These are phyloP conservation scores for Peniophora sp. DNA, from an alignment of 1,284 basidiomycete genomes.

Conservation along the genomic window DNA sequence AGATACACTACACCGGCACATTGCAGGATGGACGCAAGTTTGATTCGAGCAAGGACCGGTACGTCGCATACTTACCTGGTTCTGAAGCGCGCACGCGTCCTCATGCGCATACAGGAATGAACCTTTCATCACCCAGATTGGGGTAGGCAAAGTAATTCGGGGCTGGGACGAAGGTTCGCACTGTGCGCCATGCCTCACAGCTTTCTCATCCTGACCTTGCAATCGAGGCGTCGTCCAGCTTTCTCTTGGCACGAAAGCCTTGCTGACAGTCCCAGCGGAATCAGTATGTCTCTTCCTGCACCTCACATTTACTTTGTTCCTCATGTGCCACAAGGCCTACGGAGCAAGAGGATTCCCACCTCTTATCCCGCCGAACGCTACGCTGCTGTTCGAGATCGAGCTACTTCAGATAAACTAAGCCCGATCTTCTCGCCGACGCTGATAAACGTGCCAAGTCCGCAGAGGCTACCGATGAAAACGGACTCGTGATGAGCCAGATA, in stretches of 20 bases:
- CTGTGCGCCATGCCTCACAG: background rate
- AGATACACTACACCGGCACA: background rate
- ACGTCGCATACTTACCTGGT: background rate
- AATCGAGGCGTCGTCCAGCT: slow-evolving; percentile 6
- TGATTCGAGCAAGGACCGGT: background rate
- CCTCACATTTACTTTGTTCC: background rate
- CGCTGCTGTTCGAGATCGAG: slow-evolving; percentile 8
- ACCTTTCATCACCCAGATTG: slow-evolving; percentile 7
- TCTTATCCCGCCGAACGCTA: slow-evolving; percentile 7
- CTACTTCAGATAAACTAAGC: slow-evolving; percentile 6
- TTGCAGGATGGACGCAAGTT: background rate
- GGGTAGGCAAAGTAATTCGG: slow-evolving; percentile 6
- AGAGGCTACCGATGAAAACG: no score
- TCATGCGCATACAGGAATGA: background rate
- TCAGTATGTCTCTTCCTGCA: slow-evolving; percentile 1
- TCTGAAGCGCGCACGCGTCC: background rate
- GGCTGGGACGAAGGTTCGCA: slow-evolving; percentile 7
- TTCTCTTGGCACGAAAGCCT: slow-evolving; percentile 3
- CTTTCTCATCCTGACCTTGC: slow-evolving; percentile 3
- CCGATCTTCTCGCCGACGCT: no score
- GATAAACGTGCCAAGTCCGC: no score
- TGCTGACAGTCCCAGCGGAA: slow-evolving; percentile 6
- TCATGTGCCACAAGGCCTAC: slow-evolving; percentile 2
- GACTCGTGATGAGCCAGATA: no score
- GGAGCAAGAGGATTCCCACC: slow-evolving; percentile 7